Percentiles rank a stretch among this genome's conserved stretches.
phyloP scores from a whole-genome alignment of 75 land plant genomes.

The Cunninghamia lanceolata region DNA sequence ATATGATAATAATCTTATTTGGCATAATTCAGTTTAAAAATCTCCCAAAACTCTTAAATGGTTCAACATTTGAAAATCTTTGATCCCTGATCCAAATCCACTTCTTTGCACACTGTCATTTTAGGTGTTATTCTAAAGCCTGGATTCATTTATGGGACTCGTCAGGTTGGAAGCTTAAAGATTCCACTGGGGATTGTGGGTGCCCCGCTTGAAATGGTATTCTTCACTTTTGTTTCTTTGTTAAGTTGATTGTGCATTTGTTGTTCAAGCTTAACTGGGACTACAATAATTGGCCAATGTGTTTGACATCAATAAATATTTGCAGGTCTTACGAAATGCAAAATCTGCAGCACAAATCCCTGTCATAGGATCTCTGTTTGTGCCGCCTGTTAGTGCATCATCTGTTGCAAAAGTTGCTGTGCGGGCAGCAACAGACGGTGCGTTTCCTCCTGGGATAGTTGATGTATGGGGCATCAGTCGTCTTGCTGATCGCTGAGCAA shows the following conservation, averaged over 20 bases:
- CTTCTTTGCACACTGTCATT: constrained; percentile 1
- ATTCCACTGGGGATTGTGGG: constrained; percentile 89
- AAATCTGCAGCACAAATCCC: constrained; percentile 72
- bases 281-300: not conserved
- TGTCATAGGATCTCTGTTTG: constrained; percentile 72
- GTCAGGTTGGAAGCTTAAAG: constrained; percentile 86
- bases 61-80: not conserved
- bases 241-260: constrained; percentile 13
- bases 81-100: not conserved
- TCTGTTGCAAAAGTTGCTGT: constrained; percentile 84
- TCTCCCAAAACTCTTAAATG: not conserved
- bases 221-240: not conserved
- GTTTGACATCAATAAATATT: not conserved
- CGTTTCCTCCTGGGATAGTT: constrained; percentile 89
- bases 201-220: constrained; percentile 83
- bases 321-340: constrained; percentile 69
- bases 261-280: constrained; percentile 8
- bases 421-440: constrained; percentile 81
- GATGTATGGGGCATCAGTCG: constrained; percentile 87
- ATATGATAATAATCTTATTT: not conserved
- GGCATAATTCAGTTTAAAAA: not conserved
- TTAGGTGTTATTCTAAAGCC: constrained; percentile 91
- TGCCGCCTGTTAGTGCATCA: constrained; percentile 84
- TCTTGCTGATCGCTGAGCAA: constrained; percentile 3
- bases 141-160: constrained; percentile 97